Evolutionary conservation across 139 green algal species (phyloP).

Genomic region (Chlamydomonas applanata): DNA sequence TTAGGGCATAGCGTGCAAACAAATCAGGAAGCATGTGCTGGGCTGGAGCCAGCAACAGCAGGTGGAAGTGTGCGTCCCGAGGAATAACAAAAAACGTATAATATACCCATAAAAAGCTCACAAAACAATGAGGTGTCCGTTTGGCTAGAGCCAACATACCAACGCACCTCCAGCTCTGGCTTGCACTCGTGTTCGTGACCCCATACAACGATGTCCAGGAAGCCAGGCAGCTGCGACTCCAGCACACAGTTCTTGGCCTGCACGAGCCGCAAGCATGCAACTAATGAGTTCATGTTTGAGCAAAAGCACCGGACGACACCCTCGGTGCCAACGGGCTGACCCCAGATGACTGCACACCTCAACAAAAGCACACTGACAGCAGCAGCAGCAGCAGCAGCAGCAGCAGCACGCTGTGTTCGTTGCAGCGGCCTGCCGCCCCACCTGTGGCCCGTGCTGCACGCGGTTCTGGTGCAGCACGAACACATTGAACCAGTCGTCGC

Average conservation of each 20-base stretch:
- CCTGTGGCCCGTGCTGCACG: constrained; percentile 61
- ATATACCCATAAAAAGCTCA: not conserved
- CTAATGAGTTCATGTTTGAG: no score
- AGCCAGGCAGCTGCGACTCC: constrained; percentile 78
- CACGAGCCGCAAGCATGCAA: no score
- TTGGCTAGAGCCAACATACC: not conserved
- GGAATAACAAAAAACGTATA: not conserved
- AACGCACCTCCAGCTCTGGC: constrained; percentile 55
- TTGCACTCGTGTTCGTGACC: constrained; percentile 98
- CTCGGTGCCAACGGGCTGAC: no score
- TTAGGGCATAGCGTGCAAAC: not conserved
- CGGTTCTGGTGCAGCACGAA: constrained; percentile 97
- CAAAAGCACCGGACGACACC: no score
- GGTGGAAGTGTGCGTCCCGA: not conserved
- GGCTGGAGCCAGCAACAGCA: not conserved
- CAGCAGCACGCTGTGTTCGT: no score
- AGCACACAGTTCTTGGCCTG: constrained; percentile 48
- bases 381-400: no score
- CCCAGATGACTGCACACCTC: no score
- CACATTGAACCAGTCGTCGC: constrained; percentile 88
- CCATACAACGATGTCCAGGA: constrained; percentile 96
- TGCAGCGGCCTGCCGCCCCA: no score
- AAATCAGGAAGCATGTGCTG: not conserved
- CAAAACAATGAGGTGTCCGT: not conserved
- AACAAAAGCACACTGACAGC: no score